These are phyloP conservation scores for Pseudopithomyces maydicus DNA, from an alignment of 2,329 filamentous ascomycete genomes.

Conservation along the genomic window DNA sequence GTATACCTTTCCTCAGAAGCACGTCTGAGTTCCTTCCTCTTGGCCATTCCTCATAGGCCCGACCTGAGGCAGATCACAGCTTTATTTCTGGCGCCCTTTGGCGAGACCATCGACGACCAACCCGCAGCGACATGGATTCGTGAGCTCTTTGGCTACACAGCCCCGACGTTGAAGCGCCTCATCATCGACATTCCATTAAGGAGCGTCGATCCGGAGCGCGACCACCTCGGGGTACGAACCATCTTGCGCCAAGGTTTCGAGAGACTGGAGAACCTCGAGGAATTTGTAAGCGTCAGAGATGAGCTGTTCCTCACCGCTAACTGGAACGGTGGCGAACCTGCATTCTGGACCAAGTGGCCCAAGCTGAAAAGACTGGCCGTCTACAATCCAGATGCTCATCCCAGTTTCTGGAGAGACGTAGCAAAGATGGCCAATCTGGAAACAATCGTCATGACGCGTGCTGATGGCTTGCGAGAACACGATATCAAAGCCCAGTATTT, in stretches of 20 bases:
- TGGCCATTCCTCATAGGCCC: constrained; percentile 18
- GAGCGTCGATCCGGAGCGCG: constrained; percentile 50
- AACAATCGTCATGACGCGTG: constrained; percentile 51
- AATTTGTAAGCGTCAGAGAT: constrained; percentile 56
- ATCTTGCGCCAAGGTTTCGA: constrained; percentile 54
- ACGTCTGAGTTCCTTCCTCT: constrained; percentile 32
- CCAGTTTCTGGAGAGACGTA: constrained; percentile 33
- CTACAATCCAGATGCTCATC: constrained; percentile 49
- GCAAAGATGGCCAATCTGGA: constrained; percentile 46
- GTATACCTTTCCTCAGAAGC: constrained; percentile 49
- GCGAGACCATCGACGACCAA: constrained; percentile 49
- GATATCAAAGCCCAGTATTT: constrained; percentile 50
- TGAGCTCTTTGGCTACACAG: constrained; percentile 51
- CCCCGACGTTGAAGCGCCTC: constrained; percentile 50
- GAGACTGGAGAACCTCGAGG: constrained; percentile 51
- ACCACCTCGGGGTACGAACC: constrained; percentile 44
- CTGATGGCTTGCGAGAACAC: constrained; percentile 45
- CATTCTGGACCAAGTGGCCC: constrained; percentile 53
- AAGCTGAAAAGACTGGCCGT: constrained; percentile 51
- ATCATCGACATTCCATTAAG: constrained; percentile 57
- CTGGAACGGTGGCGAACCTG: constrained; percentile 24
- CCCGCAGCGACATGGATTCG: constrained; percentile 49
- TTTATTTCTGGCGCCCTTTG: constrained; percentile 42
- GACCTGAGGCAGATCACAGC: constrained; percentile 40
- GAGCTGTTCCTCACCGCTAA: constrained; percentile 50